A percentile compares a stretch with the other conserved stretches of the same genome.
Evolutionary conservation across 495 filamentous ascomycete genomes (phyloP).

Genomic region (Platismatia glauca): DNA sequence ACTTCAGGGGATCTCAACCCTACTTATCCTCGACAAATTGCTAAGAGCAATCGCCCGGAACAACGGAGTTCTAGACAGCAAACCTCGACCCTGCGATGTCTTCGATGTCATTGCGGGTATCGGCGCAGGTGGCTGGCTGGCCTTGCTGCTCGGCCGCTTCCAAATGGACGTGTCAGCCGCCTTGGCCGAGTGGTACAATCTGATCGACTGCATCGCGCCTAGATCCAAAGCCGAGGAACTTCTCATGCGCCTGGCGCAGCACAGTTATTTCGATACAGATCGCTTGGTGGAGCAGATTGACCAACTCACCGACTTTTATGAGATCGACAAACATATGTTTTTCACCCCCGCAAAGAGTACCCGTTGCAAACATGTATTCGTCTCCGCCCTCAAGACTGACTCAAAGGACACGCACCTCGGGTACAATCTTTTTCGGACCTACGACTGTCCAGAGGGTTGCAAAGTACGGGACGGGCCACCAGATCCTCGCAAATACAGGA

Average conservation of each 20-base stretch:
- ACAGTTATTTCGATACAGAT: slow-evolving; percentile 17
- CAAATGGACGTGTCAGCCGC: slow-evolving; percentile 13
- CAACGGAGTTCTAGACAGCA: slow-evolving; percentile 14
- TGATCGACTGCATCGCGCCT: slow-evolving; percentile 8
- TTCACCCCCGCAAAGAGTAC: slow-evolving; percentile 9
- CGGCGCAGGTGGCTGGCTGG: slow-evolving; percentile 23
- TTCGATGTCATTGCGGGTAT: slow-evolving; percentile 24
- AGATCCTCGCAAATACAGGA: slow-evolving; percentile 14
- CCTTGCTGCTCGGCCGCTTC: slow-evolving; percentile 24
- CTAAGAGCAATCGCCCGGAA: slow-evolving; percentile 13
- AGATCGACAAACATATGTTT: slow-evolving; percentile 17
- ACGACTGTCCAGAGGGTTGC: slow-evolving; percentile 5
- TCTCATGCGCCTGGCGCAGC: slow-evolving; percentile 14
- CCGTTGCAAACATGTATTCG: slow-evolving; percentile 16
- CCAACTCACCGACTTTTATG: slow-evolving; percentile 10
- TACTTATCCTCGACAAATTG: slow-evolving; percentile 19
- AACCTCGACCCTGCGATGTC: slow-evolving; percentile 22
- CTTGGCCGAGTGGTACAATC: slow-evolving; percentile 14
- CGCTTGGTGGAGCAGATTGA: slow-evolving; percentile 17
- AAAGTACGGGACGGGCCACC: neutral
- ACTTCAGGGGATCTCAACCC: slow-evolving; percentile 21
- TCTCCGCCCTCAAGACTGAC: slow-evolving; percentile 15
- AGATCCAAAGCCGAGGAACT: slow-evolving; percentile 15
- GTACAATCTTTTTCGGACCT: slow-evolving; percentile 21
- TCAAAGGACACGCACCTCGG: neutral